phyloP scores from a whole-genome alignment of 2,329 filamentous ascomycete genomes.

The Didymella exigua region DNA sequence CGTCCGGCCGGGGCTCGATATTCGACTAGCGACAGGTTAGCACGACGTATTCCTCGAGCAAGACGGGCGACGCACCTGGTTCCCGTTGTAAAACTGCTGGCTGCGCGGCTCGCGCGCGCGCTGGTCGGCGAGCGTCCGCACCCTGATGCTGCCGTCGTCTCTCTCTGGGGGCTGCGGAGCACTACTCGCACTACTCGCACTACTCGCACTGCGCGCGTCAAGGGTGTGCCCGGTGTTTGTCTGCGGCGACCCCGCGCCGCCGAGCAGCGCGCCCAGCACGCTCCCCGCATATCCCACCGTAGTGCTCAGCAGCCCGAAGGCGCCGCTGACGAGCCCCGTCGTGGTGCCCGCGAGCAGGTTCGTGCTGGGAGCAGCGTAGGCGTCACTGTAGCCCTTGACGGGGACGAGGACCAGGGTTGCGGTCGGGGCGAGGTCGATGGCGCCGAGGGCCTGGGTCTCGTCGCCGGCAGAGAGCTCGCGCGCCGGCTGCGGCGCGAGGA shows the following conservation, averaged over 20 bases:
- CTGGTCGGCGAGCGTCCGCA: constrained; percentile 55
- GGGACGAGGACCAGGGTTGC: constrained; percentile 84
- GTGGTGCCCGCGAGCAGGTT: constrained; percentile 36
- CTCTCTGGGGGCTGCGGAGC: constrained; percentile 16
- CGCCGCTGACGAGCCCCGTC: constrained; percentile 42
- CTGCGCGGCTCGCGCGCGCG: constrained; percentile 56
- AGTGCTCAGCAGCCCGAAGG: constrained; percentile 42
- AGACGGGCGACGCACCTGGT: constrained; percentile 65
- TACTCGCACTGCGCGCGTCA: too few species aligned
- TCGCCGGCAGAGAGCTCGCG: constrained; percentile 75
- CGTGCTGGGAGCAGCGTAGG: constrained; percentile 55
- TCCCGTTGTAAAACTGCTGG: constrained; percentile 87
- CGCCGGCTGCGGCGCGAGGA: constrained; percentile 79
- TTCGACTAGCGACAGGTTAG: constrained; percentile 1
- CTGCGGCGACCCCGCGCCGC: constrained; percentile 19
- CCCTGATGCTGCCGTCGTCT: constrained; percentile 42
- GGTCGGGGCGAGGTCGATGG: constrained; percentile 76
- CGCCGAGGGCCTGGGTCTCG: constrained; percentile 69
- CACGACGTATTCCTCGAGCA: neutral
- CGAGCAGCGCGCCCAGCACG: constrained; percentile 39
- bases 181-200: constrained; percentile 18
- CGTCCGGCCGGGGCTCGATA: constrained; percentile 9
- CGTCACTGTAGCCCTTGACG: constrained; percentile 64
- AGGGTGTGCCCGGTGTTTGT: constrained; percentile 18
- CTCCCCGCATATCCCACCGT: constrained; percentile 43